Conservation (phyloP, 257 asterid genomes). For the Solanum raphanifolium region DNA sequence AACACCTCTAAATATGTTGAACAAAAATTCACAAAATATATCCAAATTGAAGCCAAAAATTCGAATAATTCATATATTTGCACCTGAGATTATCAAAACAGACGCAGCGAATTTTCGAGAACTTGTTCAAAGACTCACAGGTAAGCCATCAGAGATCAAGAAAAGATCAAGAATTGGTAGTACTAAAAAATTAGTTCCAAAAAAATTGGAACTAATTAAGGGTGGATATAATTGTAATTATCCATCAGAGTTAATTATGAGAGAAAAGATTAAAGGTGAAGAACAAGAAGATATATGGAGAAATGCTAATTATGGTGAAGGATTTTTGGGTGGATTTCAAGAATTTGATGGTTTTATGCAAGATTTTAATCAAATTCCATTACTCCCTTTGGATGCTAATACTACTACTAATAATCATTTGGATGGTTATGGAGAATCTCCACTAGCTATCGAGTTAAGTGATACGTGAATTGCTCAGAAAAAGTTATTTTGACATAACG, state of each 20-base stretch:
- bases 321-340: constrained; percentile 51
- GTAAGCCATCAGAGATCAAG: constrained; percentile 45
- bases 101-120: constrained; percentile 67
- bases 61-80: constrained; percentile 82
- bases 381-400: constrained; percentile 9
- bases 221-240: neutral
- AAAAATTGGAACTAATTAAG: neutral
- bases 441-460: neutral
- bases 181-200: neutral
- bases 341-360: constrained; percentile 58
- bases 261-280: constrained; percentile 62
- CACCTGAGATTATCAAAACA: constrained; percentile 85
- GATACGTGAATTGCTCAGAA: neutral
- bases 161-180: neutral
- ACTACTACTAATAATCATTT: neutral
- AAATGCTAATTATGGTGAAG: constrained; percentile 50
- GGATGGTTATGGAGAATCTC: neutral
- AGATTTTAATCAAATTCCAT: constrained; percentile 38
- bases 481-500: neutral
- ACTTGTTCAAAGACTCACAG: constrained; percentile 81
- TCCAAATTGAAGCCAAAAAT: constrained; percentile 61
- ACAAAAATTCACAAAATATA: constrained; percentile 48
- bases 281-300: constrained; percentile 57
- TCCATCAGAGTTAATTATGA: neutral
- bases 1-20: constrained; percentile 19